Evolutionary conservation across 1,284 basidiomycete species (phyloP).

Genomic region (Microbotryum lychnidis-dioicae): DNA sequence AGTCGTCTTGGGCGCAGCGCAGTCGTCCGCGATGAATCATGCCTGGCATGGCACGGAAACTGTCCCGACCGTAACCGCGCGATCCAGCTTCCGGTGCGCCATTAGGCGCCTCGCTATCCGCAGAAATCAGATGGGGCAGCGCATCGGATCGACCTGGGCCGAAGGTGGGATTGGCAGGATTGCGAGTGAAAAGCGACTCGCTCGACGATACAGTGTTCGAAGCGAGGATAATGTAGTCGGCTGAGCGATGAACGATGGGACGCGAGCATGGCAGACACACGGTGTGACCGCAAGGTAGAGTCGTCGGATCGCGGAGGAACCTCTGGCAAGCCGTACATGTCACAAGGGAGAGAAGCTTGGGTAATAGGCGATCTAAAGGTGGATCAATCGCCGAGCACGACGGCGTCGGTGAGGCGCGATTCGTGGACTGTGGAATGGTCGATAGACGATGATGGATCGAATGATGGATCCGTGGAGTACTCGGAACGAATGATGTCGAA

Average conservation of each 20-base stretch:
- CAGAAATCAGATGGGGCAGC: no score
- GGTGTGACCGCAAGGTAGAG: conserved; percentile 53
- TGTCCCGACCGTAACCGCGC: no score
- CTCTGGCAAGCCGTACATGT: conserved; percentile 45
- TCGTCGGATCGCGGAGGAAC: conserved; percentile 46
- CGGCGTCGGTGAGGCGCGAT: no score
- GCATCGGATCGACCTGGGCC: no score
- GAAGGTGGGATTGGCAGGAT: background rate
- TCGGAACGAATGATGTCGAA: no score
- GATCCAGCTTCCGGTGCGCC: no score
- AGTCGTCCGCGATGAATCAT: no score
- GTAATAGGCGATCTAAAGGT: conserved; percentile 13
- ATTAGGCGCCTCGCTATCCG: no score
- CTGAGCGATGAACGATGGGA: background rate
- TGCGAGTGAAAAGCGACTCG: conserved; percentile 6
- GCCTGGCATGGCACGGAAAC: no score
- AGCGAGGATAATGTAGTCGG: conserved; percentile 5
- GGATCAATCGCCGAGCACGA: background rate
- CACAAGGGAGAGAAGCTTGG: conserved; percentile 37
- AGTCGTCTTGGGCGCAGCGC: no score
- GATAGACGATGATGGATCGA: conserved; percentile 7
- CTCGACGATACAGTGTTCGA: conserved; percentile 8
- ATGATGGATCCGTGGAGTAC: background rate
- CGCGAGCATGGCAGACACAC: conserved; percentile 42
- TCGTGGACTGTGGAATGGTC: no score